A percentile compares a stretch with the other conserved stretches of the same genome.
Conservation (phyloP, 495 filamentous ascomycete species). For the Neurospora cerealis region DNA sequence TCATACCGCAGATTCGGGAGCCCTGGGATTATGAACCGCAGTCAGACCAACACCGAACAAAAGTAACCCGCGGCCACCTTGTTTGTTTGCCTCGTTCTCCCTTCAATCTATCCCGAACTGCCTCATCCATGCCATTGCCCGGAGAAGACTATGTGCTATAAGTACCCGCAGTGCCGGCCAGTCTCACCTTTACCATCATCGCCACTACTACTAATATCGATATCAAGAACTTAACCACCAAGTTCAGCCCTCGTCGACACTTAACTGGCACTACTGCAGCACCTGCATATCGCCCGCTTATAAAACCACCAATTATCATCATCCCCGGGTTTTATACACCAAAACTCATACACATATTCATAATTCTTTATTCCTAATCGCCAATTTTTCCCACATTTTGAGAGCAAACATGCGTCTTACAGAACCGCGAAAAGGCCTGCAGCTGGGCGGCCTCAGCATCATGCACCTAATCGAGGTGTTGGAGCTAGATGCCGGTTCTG, state of each 20-base stretch:
- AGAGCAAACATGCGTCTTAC: not conserved
- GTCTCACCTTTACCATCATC: not conserved
- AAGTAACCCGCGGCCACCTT: not conserved
- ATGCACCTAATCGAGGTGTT: constrained; percentile 3
- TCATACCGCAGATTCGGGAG: not conserved
- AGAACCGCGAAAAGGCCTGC: not conserved
- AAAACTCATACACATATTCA: not conserved
- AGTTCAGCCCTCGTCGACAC: not conserved
- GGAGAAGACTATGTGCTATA: not conserved
- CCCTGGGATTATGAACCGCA: not conserved
- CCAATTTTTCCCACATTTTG: not conserved
- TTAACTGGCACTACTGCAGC: not conserved
- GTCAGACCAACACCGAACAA: not conserved
- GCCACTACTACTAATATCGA: not conserved
- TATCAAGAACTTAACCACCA: not conserved
- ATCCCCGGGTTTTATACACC: not conserved
- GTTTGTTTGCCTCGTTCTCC: not conserved
- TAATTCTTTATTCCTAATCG: not conserved
- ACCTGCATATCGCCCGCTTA: not conserved
- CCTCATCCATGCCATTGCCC: not conserved
- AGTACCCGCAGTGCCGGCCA: not conserved
- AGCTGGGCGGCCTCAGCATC: not conserved
- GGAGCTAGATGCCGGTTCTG: constrained; percentile 1
- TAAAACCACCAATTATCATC: not conserved
- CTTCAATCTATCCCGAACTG: not conserved